Percentiles rank a stretch among this genome's conserved stretches.
Evolutionary conservation across 225 moss, liverwort and hornwort genomes (phyloP).

Genomic region (Polytrichum formosum): DNA sequence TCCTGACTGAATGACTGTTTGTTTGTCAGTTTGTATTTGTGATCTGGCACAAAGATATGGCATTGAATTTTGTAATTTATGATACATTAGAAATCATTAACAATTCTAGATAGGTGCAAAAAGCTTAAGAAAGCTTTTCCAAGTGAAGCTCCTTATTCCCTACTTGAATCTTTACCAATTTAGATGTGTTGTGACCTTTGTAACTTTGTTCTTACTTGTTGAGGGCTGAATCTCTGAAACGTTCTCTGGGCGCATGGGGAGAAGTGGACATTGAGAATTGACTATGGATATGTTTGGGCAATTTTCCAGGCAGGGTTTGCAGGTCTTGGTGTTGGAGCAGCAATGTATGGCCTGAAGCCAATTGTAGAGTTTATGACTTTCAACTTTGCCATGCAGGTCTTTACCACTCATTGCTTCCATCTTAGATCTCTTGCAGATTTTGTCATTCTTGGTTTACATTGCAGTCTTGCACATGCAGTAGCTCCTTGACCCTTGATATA

Average conservation of each 20-base stretch:
- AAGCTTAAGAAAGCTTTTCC: no score
- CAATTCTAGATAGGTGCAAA: no score
- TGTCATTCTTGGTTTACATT: no score
- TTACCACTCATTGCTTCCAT: conserved; percentile 4
- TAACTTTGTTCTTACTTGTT: no score
- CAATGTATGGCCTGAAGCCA: conserved; percentile 90
- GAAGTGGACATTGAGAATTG: no score
- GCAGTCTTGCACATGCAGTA: no score
- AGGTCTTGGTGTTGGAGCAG: conserved; percentile 92
- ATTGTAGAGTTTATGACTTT: conserved; percentile 99
- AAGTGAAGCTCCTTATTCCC: no score
- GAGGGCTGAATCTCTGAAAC: background rate
- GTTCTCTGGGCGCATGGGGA: no score
- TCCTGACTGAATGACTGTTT: background rate
- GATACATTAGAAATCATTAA: no score
- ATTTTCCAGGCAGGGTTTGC: conserved; percentile 88
- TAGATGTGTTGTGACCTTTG: background rate
- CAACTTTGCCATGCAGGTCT: conserved; percentile 95
- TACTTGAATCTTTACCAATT: background rate
- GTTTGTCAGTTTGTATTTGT: background rate
- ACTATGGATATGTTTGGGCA: background rate
- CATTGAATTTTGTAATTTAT: no score
- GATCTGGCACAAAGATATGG: no score
- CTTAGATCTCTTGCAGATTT: background rate
- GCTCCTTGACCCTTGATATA: no score